phyloP scores from a whole-genome alignment of 2,329 filamentous ascomycete genomes.

The Fusarium musae region DNA sequence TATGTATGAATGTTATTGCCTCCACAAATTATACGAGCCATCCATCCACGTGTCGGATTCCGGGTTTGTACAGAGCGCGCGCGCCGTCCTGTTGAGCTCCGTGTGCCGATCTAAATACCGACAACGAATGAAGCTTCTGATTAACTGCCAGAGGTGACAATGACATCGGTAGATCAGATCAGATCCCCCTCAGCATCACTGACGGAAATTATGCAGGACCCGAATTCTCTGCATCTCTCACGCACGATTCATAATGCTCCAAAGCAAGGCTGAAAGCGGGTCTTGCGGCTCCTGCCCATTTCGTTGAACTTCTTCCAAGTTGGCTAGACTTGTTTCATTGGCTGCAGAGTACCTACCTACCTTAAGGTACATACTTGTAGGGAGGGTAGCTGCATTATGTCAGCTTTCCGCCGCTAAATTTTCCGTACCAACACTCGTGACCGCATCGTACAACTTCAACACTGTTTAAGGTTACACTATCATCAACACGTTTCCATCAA shows the following conservation, averaged over 20 bases:
- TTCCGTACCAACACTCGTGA: conserved; percentile 41
- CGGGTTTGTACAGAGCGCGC: conserved; percentile 4
- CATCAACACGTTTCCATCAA: conserved; percentile 36
- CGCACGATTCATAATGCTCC: background rate
- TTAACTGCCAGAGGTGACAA: background rate
- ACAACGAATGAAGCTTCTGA: background rate
- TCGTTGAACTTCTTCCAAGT: background rate
- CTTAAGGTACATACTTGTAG: background rate
- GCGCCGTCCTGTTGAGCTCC: conserved; percentile 7
- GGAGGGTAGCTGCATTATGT: conserved; percentile 29
- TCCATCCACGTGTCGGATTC: conserved; percentile 1
- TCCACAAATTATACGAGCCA: background rate
- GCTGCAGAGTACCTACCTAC: background rate
- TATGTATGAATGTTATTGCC: background rate
- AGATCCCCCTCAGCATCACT: background rate
- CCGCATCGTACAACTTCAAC: conserved; percentile 34
- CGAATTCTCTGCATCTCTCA: background rate
- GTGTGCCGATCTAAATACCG: background rate
- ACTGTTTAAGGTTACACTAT: conserved; percentile 29
- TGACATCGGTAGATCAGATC: background rate
- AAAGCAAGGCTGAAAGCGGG: conserved; percentile 2
- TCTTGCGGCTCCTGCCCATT: background rate
- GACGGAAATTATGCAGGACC: background rate
- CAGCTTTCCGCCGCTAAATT: conserved; percentile 41
- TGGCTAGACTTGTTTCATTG: conserved; percentile 2